phyloP scores from a whole-genome alignment of 2,329 filamentous ascomycete species.

The Aspergillus pseudoviridinutans region DNA sequence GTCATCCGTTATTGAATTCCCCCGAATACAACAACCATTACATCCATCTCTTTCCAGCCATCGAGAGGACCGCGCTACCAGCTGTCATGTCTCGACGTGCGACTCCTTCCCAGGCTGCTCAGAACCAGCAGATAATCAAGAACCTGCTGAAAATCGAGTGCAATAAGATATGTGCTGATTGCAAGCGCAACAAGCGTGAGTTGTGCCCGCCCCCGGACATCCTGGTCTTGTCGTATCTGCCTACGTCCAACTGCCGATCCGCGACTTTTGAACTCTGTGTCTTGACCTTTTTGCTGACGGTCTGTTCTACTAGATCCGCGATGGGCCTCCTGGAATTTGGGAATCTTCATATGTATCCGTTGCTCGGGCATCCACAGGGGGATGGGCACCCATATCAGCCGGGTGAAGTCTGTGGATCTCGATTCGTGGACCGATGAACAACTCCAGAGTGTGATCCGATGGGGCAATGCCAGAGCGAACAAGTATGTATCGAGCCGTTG shows the following conservation, averaged over 20 bases:
- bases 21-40: conserved; percentile 13
- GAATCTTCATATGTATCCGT: conserved; percentile 95
- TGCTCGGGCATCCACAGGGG: conserved; percentile 98
- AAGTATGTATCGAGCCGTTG: conserved; percentile 54
- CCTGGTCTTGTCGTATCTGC: background rate
- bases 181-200: conserved; percentile 97
- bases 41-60: conserved; percentile 7
- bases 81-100: conserved; percentile 46
- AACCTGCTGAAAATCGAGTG: conserved; percentile 87
- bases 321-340: conserved; percentile 99
- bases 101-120: conserved; percentile 79
- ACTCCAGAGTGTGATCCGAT: conserved; percentile 85
- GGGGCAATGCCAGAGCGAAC: conserved; percentile 95
- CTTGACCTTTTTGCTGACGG: conserved; percentile 14
- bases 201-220: conserved; percentile 18
- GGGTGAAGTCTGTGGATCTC: conserved; percentile 96
- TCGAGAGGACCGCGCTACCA: conserved; percentile 5
- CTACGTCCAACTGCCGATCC: background rate
- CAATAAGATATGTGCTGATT: conserved; percentile 97
- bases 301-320: conserved; percentile 65
- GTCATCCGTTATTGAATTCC: conserved; percentile 14
- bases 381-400: conserved; percentile 98
- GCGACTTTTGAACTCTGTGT: background rate
- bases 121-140: conserved; percentile 93
- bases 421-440: conserved; percentile 99